phyloP scores from a whole-genome alignment of 208 protist species.

The Jaenimonas drosophilae region DNA sequence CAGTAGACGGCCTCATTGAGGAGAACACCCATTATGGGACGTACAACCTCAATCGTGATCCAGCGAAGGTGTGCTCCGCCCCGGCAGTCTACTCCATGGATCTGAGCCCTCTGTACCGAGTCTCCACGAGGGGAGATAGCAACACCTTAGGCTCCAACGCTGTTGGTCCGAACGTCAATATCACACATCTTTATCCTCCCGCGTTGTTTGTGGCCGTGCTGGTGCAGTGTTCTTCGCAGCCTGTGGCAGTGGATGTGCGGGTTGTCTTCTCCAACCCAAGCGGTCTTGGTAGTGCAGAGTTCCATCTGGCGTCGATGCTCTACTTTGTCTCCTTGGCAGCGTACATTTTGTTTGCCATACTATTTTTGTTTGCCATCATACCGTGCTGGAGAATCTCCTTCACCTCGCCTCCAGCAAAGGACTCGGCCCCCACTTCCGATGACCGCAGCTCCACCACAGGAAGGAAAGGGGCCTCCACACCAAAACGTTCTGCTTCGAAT shows the following conservation, averaged over 20 bases:
- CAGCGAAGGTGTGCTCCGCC: constrained; percentile 16
- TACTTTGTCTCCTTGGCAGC: constrained; percentile 25
- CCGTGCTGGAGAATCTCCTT: constrained; percentile 13
- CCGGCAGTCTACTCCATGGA: constrained; percentile 29
- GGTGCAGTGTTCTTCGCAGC: constrained; percentile 45
- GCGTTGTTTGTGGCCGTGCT: constrained; percentile 29
- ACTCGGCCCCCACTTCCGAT: too few relatives aligned
- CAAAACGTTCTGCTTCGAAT: too few relatives aligned
- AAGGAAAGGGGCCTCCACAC: too few relatives aligned
- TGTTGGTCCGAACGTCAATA: constrained; percentile 1
- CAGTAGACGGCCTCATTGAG: too few relatives aligned
- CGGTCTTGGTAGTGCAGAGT: constrained; percentile 14
- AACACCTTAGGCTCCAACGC: not conserved
- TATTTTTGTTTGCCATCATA: constrained; percentile 24
- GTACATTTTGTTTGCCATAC: constrained; percentile 15
- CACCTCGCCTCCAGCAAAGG: too few relatives aligned
- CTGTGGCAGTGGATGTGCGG: constrained; percentile 19
- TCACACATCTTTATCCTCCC: constrained; percentile 13
- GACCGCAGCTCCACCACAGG: too few relatives aligned
- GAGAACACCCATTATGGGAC: too few relatives aligned
- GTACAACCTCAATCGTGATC: constrained; percentile 13
- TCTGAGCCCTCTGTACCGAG: constrained; percentile 17
- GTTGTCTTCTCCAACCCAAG: constrained; percentile 17
- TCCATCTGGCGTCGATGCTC: constrained; percentile 20
- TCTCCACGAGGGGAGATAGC: constrained; percentile 2